Evolutionary conservation across 1,284 basidiomycete species (phyloP), one percentile per base, ranked within the genome.

Genomic region (Spongiforma sp.): DNA sequence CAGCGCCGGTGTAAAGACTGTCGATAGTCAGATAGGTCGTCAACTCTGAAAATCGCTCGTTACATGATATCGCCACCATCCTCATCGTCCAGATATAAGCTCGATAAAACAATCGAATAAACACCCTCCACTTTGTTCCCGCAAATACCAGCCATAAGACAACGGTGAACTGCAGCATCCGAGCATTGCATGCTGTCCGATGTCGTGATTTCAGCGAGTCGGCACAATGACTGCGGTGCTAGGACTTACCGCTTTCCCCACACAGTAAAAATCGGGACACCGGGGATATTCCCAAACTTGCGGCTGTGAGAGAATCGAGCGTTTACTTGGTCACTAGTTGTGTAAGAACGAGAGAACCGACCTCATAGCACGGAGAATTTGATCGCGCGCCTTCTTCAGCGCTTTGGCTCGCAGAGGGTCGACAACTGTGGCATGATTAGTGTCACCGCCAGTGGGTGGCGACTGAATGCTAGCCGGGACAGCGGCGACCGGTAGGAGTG

Each of bases 1-100:
- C 73, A 53, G 65, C 4, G 19, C 76, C 76, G 10, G 75, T 78
- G 41, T 75, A 77, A 9, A 75, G 59, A 33, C 73, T 73, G 37
- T 24, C 14, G 41, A 52, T 21, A 17, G 60, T 73, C 37, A 69
- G 62, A 46, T 5, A 12, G 12, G 34, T 43, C 5, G 12, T 21
- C 8, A n/a, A 52, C 30, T 6, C 6, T 19, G 28, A 12, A 32
- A 41, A 59, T 37, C 14, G 36, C 43, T 8, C 68, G 46, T n/a
- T 61, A 77, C 75, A 77, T 63, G 4, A 69, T 53, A n/a, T 77
- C 70, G 1, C 75, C 73, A 2, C 62, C 63, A 37, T 75, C 73
- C 50, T 71, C 61, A 32, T 75, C 53, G 41, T 77, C 75, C 39
- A 57, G 8, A 57, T 75, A 77, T 5, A 14, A 11, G 28, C 28